Evolutionary conservation across 2,329 filamentous ascomycete species (phyloP).

Genomic region (Colletotrichum higginsianum): DNA sequence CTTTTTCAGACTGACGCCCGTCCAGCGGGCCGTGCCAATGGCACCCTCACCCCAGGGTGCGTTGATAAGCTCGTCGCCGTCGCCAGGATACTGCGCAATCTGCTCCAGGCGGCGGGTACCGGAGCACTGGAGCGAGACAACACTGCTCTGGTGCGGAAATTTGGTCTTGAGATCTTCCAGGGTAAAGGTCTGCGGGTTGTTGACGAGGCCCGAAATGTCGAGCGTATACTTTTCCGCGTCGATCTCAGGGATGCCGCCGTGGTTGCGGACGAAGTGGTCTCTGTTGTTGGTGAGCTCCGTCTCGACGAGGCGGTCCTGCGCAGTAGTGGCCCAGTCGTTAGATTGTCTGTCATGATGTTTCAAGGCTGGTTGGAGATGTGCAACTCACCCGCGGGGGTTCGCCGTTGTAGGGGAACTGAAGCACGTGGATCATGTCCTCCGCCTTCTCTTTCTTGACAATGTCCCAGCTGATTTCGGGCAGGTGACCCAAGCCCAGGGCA

Average conservation of each 20-base stretch:
- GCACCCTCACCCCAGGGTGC: conserved; percentile 76
- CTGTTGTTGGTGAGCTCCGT: conserved; percentile 71
- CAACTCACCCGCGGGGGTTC: conserved; percentile 57
- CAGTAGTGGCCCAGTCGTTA: conserved; percentile 48
- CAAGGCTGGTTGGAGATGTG: too few species aligned
- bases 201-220: conserved; percentile 73
- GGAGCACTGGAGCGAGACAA: conserved; percentile 76
- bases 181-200: conserved; percentile 69
- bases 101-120: conserved; percentile 80
- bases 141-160: conserved; percentile 72
- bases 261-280: conserved; percentile 77
- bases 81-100: conserved; percentile 74
- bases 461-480: conserved; percentile 72
- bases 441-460: conserved; percentile 69
- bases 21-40: conserved; percentile 76
- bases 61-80: conserved; percentile 74
- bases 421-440: conserved; percentile 71
- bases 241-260: conserved; percentile 79
- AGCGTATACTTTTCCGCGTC: conserved; percentile 68
- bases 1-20: conserved; percentile 76
- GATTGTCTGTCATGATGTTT: too few species aligned
- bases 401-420: conserved; percentile 76
- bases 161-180: conserved; percentile 74
- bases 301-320: conserved; percentile 70
- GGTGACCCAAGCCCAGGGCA: conserved; percentile 58